Conservation (phyloP, 768 basidiomycete genomes). For the Chalciporus chontae region DNA sequence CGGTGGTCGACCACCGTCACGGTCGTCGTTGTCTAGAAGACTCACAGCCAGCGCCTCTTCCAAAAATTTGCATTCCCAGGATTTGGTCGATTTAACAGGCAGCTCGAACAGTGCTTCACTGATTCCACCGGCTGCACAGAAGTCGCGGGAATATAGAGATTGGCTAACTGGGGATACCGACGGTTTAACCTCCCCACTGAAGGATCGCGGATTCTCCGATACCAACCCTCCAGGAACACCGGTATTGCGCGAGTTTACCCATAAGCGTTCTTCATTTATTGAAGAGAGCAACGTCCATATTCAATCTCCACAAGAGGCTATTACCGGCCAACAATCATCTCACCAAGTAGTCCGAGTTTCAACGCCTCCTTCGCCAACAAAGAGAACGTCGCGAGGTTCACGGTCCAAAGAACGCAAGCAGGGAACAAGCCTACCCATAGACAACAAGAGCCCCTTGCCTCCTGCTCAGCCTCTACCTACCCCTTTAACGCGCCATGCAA, state of each 20-base stretch:
- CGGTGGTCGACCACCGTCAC: slow-evolving; percentile 24
- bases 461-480: slow-evolving; percentile 4
- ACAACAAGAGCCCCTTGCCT: slow-evolving; percentile 6
- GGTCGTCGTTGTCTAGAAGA: slow-evolving; percentile 48
- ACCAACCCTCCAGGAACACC: slow-evolving; percentile 34
- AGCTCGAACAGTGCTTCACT: slow-evolving; percentile 5
- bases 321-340: slow-evolving; percentile 20
- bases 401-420: slow-evolving; percentile 36
- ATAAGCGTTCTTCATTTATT: slow-evolving; percentile 68
- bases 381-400: slow-evolving; percentile 21
- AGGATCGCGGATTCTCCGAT: slow-evolving; percentile 15
- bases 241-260: slow-evolving; percentile 64
- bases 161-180: slow-evolving; percentile 75
- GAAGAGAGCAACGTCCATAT: slow-evolving; percentile 39
- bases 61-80: slow-evolving; percentile 30
- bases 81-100: slow-evolving; percentile 18
- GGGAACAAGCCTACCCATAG: slow-evolving; percentile 6
- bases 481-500: slow-evolving; percentile 6
- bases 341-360: slow-evolving; percentile 1
- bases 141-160: slow-evolving; percentile 43
- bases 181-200: slow-evolving; percentile 22
- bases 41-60: slow-evolving; percentile 47
- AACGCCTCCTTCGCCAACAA: slow-evolving; percentile 20
- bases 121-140: slow-evolving; percentile 9
- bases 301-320: slow-evolving; percentile 33